Base-by-base conservation (phyloP, 2,329 filamentous ascomycete species). In the Teratosphaeria epicoccoides region DNA sequence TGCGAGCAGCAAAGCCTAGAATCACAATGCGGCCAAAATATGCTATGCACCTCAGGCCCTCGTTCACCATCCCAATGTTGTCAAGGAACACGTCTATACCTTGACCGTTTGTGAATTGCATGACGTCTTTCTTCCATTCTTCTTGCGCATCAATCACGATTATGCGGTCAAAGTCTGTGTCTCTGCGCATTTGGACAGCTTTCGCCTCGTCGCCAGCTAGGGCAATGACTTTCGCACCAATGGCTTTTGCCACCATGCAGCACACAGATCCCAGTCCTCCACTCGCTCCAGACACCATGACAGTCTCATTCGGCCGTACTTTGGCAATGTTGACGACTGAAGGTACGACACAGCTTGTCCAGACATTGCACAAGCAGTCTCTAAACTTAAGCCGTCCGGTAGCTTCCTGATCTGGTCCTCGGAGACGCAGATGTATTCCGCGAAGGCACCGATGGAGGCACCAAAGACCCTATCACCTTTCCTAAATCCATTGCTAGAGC, bases 81-180 rank as follows among this genome's bases (percentile, higher is more conserved):
- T 83, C 80, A 58, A 77, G 78, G 11, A 82, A 75, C 0, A 80
- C 70, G 65, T 83, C 73, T 1, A 78, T 79, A 0, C 80, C 80
- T 25, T 69, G 66, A 0, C 73, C 72, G 2, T 61, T 56, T 0
- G 77, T 81, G 20, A 74, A 55, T 2, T 66, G 62, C n/a, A 73
- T 65, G 2, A 83, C 74, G 12, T 68, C 59, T n/a, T 74, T 66
- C 59, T 74, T 75, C 80, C 79, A 83, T 0, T 68, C 52, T 3
- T 62, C 57, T 56, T 76, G 73, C 57, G 75, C 62, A 25, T 80
- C 65, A 9, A 67, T 33, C 9, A 65, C 63, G 1, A 50, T 43
- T 17, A 20, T 17, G 33, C 5, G 10, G 52, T 65, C 63, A 6
- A 67, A 59, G 12, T 60, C 58, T 57, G 65, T 61, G 26, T 58